A percentile compares a stretch with the other conserved stretches of the same genome.
phyloP scores from a whole-genome alignment of 805 yeast genomes.

The Yamadazyma endophytica region DNA sequence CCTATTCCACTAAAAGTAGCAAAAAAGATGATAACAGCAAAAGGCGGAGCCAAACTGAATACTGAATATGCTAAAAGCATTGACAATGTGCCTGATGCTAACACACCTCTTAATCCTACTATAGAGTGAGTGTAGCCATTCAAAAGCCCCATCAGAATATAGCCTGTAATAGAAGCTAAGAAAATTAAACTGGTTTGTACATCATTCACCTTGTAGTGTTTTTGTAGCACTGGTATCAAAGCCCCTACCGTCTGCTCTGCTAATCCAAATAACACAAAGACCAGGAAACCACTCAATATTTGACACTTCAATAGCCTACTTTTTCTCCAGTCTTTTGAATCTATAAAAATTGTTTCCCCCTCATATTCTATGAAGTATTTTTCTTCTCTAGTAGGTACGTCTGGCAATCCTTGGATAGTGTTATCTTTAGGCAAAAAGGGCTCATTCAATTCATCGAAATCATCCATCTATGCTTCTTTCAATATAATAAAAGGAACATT shows the following conservation, averaged over 20 bases:
- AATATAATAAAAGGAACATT: no score
- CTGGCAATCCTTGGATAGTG: background rate
- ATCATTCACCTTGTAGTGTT: conserved; percentile 46
- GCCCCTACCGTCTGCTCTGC: conserved; percentile 63
- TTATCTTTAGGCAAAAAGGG: conserved; percentile 7
- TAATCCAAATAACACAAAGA: conserved; percentile 49
- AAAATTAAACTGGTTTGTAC: conserved; percentile 47
- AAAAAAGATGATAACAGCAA: conserved; percentile 32
- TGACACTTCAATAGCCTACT: conserved; percentile 41
- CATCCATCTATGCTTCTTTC: no score
- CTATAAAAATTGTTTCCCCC: conserved; percentile 26
- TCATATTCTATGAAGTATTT: conserved; percentile 17
- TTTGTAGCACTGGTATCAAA: conserved; percentile 48
- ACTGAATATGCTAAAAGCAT: conserved; percentile 37
- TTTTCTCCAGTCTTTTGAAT: conserved; percentile 34
- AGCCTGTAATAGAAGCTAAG: conserved; percentile 51
- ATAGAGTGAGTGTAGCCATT: conserved; percentile 39
- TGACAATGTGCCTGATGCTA: conserved; percentile 26
- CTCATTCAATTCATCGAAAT: conserved; percentile 3
- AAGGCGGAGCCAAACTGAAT: conserved; percentile 40
- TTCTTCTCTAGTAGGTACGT: background rate
- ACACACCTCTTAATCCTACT: conserved; percentile 48
- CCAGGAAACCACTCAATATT: conserved; percentile 31
- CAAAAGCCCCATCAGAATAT: conserved; percentile 47
- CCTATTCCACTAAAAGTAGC: conserved; percentile 50